Conservation (phyloP, 2,329 filamentous ascomycete genomes). For the Blastomyces silverae region DNA sequence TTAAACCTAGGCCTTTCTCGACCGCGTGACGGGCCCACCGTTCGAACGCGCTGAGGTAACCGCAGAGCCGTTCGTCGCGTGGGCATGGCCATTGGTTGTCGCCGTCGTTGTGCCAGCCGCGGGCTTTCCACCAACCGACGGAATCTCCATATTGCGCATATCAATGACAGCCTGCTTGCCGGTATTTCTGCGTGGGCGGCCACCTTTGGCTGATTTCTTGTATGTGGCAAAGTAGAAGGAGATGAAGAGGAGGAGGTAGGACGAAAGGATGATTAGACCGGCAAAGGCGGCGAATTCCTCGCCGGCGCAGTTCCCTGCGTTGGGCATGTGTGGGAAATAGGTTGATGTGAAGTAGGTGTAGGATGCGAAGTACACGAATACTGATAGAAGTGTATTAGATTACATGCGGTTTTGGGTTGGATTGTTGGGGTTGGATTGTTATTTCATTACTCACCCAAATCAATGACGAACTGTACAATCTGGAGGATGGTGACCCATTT, state of each 20-base stretch:
- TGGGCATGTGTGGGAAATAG: conserved; percentile 74
- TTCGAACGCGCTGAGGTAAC: conserved; percentile 37
- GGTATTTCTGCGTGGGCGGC: conserved; percentile 47
- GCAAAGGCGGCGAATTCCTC: conserved; percentile 88
- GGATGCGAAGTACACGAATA: conserved; percentile 90
- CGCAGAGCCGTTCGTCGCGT: conserved; percentile 22
- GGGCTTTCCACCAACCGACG: conserved; percentile 30
- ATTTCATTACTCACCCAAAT: conserved; percentile 61
- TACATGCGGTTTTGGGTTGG: not conserved
- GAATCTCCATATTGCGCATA: conserved; percentile 66
- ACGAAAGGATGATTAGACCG: conserved; percentile 77
- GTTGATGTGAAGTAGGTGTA: conserved; percentile 89
- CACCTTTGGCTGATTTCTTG: conserved; percentile 49
- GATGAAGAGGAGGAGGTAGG: conserved; percentile 90
- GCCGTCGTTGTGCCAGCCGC: conserved; percentile 28
- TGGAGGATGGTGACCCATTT: conserved; percentile 93
- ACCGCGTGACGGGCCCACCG: conserved; percentile 42
- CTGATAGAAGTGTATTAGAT: conserved; percentile 38
- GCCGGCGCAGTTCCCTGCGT: conserved; percentile 71
- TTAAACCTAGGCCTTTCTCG: conserved; percentile 42
- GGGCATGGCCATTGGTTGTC: conserved; percentile 11
- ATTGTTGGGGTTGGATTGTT: not conserved
- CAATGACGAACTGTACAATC: conserved; percentile 89
- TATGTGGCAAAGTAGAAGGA: conserved; percentile 92
- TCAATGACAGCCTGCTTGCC: conserved; percentile 81